Percentiles rank a stretch among this genome's conserved stretches.
Evolutionary conservation across 306 rosid species (phyloP).

Genomic region (Astragalus glycyphyllos): DNA sequence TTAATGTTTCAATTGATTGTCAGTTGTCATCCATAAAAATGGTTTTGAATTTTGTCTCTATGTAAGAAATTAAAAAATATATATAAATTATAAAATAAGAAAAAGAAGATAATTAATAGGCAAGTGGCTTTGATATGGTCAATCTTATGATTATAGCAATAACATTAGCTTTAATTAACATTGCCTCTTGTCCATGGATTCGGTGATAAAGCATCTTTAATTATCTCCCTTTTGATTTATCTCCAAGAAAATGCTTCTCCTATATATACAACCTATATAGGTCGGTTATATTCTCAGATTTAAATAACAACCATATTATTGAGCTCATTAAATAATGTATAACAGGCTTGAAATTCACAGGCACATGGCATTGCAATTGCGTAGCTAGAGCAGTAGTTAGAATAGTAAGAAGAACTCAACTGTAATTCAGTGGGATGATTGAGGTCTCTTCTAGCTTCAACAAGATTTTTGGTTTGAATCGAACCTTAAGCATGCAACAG

Average conservation of each 20-base stretch:
- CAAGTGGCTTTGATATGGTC: constrained; percentile 47
- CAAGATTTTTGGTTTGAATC: too few relatives aligned
- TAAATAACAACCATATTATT: constrained; percentile 29
- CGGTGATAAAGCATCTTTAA: constrained; percentile 52
- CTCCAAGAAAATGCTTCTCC: constrained; percentile 7
- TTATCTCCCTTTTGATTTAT: constrained; percentile 16
- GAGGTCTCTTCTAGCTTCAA: too few relatives aligned
- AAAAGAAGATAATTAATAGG: constrained; percentile 23
- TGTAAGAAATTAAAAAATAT: not conserved
- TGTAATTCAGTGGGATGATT: too few relatives aligned
- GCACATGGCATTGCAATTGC: constrained; percentile 61
- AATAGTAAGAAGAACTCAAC: constrained; percentile 46
- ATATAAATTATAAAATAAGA: constrained; percentile 5
- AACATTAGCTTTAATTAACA: constrained; percentile 22
- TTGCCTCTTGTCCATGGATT: constrained; percentile 39
- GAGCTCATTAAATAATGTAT: constrained; percentile 21
- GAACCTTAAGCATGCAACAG: too few relatives aligned
- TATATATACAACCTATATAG: constrained; percentile 10
- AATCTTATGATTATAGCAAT: constrained; percentile 45
- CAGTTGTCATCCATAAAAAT: constrained; percentile 37
- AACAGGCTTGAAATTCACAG: constrained; percentile 54
- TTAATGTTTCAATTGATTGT: constrained; percentile 28
- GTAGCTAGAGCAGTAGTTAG: constrained; percentile 50
- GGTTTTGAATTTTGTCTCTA: constrained; percentile 33
- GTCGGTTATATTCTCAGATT: not conserved